Evolutionary conservation across 768 basidiomycete genomes (phyloP).

Genomic region (Suillus alpinus): DNA sequence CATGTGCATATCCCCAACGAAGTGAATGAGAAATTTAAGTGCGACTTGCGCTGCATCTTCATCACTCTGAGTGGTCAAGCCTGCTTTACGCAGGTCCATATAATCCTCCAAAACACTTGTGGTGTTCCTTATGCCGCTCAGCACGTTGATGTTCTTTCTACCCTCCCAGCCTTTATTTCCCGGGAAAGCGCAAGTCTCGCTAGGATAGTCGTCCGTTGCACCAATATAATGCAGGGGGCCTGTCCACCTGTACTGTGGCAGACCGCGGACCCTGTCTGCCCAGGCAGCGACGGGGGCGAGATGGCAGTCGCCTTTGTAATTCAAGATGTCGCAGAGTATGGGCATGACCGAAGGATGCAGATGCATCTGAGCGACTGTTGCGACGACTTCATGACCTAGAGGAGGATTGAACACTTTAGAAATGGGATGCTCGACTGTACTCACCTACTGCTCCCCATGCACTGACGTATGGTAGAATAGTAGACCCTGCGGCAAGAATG

Average conservation of each 20-base stretch:
- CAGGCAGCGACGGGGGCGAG: slow-evolving; percentile 83
- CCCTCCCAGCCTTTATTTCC: slow-evolving; percentile 75
- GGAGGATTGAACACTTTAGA: background rate
- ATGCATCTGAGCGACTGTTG: slow-evolving; percentile 92
- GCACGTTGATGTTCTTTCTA: slow-evolving; percentile 55
- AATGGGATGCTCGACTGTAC: background rate
- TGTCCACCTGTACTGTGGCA: slow-evolving; percentile 63
- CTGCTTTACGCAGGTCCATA: slow-evolving; percentile 21
- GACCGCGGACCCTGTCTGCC: slow-evolving; percentile 71
- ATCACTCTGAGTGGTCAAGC: slow-evolving; percentile 1
- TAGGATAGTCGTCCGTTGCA: slow-evolving; percentile 74
- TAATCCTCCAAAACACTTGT: slow-evolving; percentile 59
- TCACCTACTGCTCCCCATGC: slow-evolving; percentile 44
- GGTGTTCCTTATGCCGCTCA: slow-evolving; percentile 77
- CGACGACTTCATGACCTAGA: slow-evolving; percentile 86
- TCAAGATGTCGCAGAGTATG: slow-evolving; percentile 71
- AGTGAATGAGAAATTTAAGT: slow-evolving; percentile 91
- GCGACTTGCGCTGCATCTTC: slow-evolving; percentile 64
- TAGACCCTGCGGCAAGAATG: slow-evolving; percentile 13
- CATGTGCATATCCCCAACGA: slow-evolving; percentile 90
- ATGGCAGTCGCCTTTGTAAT: slow-evolving; percentile 55
- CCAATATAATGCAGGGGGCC: slow-evolving; percentile 74
- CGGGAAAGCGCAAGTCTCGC: slow-evolving; percentile 72
- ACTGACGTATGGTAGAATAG: slow-evolving; percentile 23
- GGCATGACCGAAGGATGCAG: slow-evolving; percentile 70